These are phyloP conservation scores for Ceratobasidium sp. DNA, from an alignment of 1,284 basidiomycete species.

Conservation along the genomic window DNA sequence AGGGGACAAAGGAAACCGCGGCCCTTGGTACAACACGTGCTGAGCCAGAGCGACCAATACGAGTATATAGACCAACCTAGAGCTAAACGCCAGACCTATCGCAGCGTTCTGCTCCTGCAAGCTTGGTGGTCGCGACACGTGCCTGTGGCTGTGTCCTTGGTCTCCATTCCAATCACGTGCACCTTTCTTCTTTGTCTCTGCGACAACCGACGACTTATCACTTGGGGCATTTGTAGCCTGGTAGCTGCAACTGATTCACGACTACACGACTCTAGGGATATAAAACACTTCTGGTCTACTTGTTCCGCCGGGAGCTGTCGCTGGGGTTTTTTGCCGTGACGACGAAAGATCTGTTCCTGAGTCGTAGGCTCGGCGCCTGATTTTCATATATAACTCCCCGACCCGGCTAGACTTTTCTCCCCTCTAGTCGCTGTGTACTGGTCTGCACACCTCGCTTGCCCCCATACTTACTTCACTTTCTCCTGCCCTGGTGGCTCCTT, in stretches of 20 bases:
- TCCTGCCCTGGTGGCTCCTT: slow-evolving; percentile 37
- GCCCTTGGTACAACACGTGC: too few relatives aligned
- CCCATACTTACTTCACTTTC: neutral
- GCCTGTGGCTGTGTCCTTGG: too few relatives aligned
- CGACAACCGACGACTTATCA: too few relatives aligned
- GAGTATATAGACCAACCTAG: too few relatives aligned
- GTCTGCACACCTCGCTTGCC: slow-evolving; percentile 17
- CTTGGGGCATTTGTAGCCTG: neutral
- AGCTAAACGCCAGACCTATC: too few relatives aligned
- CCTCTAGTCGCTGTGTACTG: neutral
- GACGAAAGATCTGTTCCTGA: slow-evolving; percentile 8
- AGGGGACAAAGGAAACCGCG: too few relatives aligned
- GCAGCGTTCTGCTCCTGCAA: too few relatives aligned
- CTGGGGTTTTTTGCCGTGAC: neutral
- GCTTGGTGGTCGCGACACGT: too few relatives aligned
- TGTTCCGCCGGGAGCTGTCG: slow-evolving; percentile 1
- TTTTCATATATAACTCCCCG: neutral
- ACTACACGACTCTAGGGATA: neutral
- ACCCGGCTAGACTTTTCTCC: neutral
- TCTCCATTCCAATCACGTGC: too few relatives aligned
- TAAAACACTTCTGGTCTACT: neutral
- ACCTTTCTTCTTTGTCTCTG: too few relatives aligned
- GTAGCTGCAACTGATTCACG: slow-evolving; percentile 4
- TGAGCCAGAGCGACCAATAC: too few relatives aligned
- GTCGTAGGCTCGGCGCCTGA: slow-evolving; percentile 7